Base-by-base conservation (phyloP, 148 eudicot genomes). In the Vaccinium myrtillus region DNA sequence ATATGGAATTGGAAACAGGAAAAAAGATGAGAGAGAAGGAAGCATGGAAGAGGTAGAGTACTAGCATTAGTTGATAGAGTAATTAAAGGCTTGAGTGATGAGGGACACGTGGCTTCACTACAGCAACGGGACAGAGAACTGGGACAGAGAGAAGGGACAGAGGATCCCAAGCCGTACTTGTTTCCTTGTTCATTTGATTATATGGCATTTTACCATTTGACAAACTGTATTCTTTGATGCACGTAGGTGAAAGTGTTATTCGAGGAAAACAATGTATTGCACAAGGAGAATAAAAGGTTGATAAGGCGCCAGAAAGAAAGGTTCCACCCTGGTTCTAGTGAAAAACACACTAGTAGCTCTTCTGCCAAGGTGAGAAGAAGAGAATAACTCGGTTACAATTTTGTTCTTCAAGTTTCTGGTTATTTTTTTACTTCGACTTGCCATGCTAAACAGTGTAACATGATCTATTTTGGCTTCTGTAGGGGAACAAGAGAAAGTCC, bases 401-500 rank as follows among this genome's bases (percentile, higher is more conserved):
- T 23, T 27, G 23, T 55, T 56, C 6, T 15, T 5, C 5, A 19
- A 73, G 21, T 49, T 25, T 18, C 36, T 6, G 18, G 78, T 19
- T 30, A 30, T 19, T 53, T 30, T 5, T 12, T 25, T 19, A 8
- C 10, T 19, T 21, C 12, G 6, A 14, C 61, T 78, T 46, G 69
- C 49, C 39, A 75, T 77, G 48, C 30, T 82, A 16, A 56, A 6
- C 6, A 18, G 51, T 75, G 32, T 58, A 77, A 77, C 82, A 18
- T 16, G 30, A 49, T 27, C 61, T 75, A 75, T 53, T n/a, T 80
- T 70, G 77, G 14, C 30, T 61, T 54, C 51, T 46, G 56, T 92
- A 96, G 99, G 91, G 84, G 69, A 95, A 75, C 86, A 95, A 94
- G 86, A 81, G 96, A 49, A 96, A 96, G 89, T 90, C 90, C 23